Conservation (phyloP, 2,329 filamentous ascomycete genomes). For the Aspergillus fischeri region DNA sequence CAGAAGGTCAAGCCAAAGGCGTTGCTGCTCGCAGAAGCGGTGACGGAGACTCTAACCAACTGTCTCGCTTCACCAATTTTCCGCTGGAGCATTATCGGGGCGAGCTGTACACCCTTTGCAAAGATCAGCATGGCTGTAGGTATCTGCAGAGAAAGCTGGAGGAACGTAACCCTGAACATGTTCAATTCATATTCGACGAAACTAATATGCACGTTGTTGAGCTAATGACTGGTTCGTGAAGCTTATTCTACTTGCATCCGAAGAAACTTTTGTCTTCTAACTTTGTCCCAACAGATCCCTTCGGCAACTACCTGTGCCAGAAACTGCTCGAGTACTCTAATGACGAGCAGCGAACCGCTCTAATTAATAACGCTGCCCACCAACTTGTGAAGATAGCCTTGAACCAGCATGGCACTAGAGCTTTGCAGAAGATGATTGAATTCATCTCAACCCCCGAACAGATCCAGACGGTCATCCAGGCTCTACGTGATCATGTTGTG, state of each 20-base stretch:
- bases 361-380: constrained; percentile 84
- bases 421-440: constrained; percentile 99
- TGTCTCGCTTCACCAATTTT: constrained; percentile 79
- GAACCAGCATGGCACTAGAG: constrained; percentile 95
- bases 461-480: constrained; percentile 79
- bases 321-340: constrained; percentile 95
- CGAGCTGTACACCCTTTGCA: constrained; percentile 86
- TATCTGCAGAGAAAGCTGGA: constrained; percentile 97
- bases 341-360: constrained; percentile 86
- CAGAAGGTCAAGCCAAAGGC: constrained; percentile 71
- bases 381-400: constrained; percentile 90
- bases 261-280: constrained; percentile 17
- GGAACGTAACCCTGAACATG: constrained; percentile 74
- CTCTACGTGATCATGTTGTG: constrained; percentile 79
- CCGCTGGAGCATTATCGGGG: constrained; percentile 75
- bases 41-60: constrained; percentile 49
- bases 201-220: constrained; percentile 92
- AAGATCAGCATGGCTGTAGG: constrained; percentile 95
- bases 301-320: constrained; percentile 98
- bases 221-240: constrained; percentile 73
- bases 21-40: constrained; percentile 59
- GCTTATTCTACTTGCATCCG: neutral
- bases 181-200: constrained; percentile 92
- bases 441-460: constrained; percentile 84
- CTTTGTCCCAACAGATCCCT: constrained; percentile 61